These are phyloP conservation scores for Triangularia setosa DNA, from an alignment of 2,329 filamentous ascomycete species.

Conservation along the genomic window DNA sequence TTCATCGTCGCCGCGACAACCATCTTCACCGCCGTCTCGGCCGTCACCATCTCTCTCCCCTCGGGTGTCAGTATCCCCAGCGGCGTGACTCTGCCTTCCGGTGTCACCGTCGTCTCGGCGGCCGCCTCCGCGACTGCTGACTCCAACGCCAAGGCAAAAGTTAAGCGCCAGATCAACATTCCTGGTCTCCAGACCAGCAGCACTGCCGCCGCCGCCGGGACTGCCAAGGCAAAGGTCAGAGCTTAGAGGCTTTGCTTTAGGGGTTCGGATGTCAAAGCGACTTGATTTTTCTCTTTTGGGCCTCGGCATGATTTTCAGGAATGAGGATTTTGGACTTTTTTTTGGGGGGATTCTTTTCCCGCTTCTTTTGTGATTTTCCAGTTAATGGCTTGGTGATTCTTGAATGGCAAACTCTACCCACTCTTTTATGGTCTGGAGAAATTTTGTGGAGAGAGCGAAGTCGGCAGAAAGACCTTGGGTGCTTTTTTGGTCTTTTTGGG, in stretches of 20 bases:
- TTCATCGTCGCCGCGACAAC: constrained; percentile 14
- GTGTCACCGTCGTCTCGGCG: constrained; percentile 23
- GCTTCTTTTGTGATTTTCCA: neutral
- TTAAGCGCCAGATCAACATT: neutral
- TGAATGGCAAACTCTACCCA: neutral
- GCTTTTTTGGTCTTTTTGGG: neutral
- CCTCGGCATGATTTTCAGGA: neutral
- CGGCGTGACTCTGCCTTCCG: constrained; percentile 23
- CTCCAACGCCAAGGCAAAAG: constrained; percentile 4
- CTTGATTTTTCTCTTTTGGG: neutral
- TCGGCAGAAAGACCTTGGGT: neutral
- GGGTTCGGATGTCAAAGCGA: neutral
- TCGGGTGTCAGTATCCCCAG: constrained; percentile 24
- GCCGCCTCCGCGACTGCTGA: constrained; percentile 11
- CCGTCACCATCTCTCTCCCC: constrained; percentile 25
- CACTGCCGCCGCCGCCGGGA: constrained; percentile 1
- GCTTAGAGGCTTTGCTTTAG: neutral
- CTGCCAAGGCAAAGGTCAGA: neutral
- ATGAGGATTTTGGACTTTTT: neutral
- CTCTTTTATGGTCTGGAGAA: neutral
- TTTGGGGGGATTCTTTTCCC: neutral
- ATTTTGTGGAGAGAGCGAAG: neutral
- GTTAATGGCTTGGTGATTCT: neutral
- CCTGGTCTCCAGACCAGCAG: constrained; percentile 2
- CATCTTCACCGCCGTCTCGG: constrained; percentile 13